Evolutionary conservation across 2,329 filamentous ascomycete genomes (phyloP).

Genomic region (Ilyonectria sp.): DNA sequence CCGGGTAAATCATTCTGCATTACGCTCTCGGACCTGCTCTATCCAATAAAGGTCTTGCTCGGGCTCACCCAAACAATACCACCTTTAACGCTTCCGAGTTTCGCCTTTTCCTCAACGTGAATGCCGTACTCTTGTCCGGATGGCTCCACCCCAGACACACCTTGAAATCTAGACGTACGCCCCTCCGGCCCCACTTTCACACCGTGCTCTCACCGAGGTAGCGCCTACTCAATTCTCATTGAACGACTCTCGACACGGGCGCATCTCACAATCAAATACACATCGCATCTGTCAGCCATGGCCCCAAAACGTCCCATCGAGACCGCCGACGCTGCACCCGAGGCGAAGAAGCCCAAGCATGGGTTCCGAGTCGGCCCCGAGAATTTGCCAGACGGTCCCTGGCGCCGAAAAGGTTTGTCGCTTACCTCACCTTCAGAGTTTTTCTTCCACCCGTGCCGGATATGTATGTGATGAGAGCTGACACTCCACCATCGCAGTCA

Average conservation of each 20-base stretch:
- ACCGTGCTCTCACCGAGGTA: constrained; percentile 21
- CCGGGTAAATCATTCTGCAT: neutral
- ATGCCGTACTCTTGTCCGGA: neutral
- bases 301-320: constrained; percentile 52
- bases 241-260: constrained; percentile 18
- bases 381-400: constrained; percentile 91
- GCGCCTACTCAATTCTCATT: constrained; percentile 32
- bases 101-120: constrained; percentile 15
- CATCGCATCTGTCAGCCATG: constrained; percentile 43
- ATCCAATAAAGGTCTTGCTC: neutral
- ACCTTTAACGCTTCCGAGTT: constrained; percentile 15
- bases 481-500: constrained; percentile 65
- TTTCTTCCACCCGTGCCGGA: constrained; percentile 30
- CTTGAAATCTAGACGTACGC: constrained; percentile 12
- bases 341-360: constrained; percentile 70
- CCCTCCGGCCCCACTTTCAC: constrained; percentile 18
- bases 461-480: constrained; percentile 27
- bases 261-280: constrained; percentile 21
- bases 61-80: neutral
- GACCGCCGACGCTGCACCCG: constrained; percentile 51
- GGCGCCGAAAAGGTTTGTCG: constrained; percentile 79
- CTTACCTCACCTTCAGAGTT: constrained; percentile 28
- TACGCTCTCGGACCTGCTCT: constrained; percentile 8
- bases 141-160: constrained; percentile 2
- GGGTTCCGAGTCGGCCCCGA: constrained; percentile 91